These are phyloP conservation scores for Termitomyces sp. DNA, from an alignment of 768 basidiomycete species.

Conservation along the genomic window DNA sequence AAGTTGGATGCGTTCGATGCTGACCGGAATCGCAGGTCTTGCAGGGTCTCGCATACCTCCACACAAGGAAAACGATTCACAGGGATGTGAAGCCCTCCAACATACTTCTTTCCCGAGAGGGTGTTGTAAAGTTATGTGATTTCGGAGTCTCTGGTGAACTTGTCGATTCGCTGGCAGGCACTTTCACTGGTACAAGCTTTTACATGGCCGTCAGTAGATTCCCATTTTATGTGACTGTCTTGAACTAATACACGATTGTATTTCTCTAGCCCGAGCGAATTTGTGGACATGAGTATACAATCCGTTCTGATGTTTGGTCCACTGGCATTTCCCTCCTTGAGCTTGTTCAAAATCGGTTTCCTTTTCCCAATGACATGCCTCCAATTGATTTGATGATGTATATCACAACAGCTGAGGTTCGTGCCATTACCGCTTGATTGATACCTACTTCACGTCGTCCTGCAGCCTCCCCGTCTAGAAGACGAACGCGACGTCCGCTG, in stretches of 20 bases:
- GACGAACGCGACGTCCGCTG: slow-evolving; percentile 69
- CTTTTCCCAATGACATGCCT: slow-evolving; percentile 86
- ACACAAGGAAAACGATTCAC: slow-evolving; percentile 89
- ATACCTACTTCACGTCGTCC: slow-evolving; percentile 7
- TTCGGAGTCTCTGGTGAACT: slow-evolving; percentile 98
- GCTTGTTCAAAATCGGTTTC: slow-evolving; percentile 90
- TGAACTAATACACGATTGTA: slow-evolving; percentile 10
- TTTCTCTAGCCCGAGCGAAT: slow-evolving; percentile 82
- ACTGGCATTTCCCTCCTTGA: slow-evolving; percentile 93
- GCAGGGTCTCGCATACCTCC: slow-evolving; percentile 91
- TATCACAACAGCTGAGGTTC: slow-evolving; percentile 75
- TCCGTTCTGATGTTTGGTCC: slow-evolving; percentile 97
- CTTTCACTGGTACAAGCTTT: slow-evolving; percentile 95
- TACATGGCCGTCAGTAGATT: slow-evolving; percentile 90
- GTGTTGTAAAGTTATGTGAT: slow-evolving; percentile 88
- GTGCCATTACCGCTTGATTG: slow-evolving; percentile 15
- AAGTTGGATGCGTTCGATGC: background rate
- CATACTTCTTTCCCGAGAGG: slow-evolving; percentile 83
- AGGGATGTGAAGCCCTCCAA: slow-evolving; percentile 95
- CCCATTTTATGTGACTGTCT: background rate
- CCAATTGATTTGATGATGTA: slow-evolving; percentile 94
- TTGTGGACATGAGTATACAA: slow-evolving; percentile 86
- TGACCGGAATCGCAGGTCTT: slow-evolving; percentile 47
- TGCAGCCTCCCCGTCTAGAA: slow-evolving; percentile 75
- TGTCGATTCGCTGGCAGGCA: slow-evolving; percentile 85